These are phyloP conservation scores for Mortierella claussenii DNA, from an alignment of 192 early-diverging fungal genomes.

Conservation along the genomic window DNA sequence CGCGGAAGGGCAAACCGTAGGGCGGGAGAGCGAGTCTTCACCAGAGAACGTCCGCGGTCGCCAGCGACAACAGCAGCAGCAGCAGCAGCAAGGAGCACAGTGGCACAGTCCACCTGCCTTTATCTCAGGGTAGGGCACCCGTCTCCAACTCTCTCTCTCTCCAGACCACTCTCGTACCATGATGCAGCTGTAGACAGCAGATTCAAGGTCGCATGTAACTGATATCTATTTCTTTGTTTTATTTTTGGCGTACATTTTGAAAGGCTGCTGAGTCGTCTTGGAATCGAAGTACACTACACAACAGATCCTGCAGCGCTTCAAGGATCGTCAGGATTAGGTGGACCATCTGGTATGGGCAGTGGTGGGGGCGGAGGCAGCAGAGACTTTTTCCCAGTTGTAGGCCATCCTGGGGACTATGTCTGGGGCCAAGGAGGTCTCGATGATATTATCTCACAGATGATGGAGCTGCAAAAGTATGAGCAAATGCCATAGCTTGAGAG, in stretches of 20 bases:
- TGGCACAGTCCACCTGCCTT: slow-evolving; percentile 29
- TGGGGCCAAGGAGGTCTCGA: slow-evolving; percentile 86
- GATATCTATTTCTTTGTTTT: no score
- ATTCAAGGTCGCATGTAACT: no score
- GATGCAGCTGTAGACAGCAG: no score
- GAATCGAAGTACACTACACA: slow-evolving; percentile 31
- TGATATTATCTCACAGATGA: slow-evolving; percentile 88
- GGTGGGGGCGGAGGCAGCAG: slow-evolving; percentile 4
- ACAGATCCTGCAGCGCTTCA: slow-evolving; percentile 27
- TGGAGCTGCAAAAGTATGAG: slow-evolving; percentile 78
- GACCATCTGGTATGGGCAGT: not conserved
- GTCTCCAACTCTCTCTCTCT: no score
- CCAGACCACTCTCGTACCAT: no score
- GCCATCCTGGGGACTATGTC: slow-evolving; percentile 84
- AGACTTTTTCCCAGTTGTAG: slow-evolving; percentile 41
- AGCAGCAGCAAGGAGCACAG: slow-evolving; percentile 1
- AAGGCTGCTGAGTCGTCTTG: slow-evolving; percentile 27
- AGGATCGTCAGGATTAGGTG: slow-evolving; percentile 19
- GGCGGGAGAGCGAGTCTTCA: no score
- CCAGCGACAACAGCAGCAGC: not conserved
- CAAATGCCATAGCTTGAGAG: not conserved
- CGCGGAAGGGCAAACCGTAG: not conserved
- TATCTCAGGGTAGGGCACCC: slow-evolving; percentile 17
- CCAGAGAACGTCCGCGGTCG: no score
- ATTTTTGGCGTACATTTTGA: not conserved